These are phyloP conservation scores for Lachnellula arida DNA, from an alignment of 2,329 filamentous ascomycete genomes.

Conservation along the genomic window DNA sequence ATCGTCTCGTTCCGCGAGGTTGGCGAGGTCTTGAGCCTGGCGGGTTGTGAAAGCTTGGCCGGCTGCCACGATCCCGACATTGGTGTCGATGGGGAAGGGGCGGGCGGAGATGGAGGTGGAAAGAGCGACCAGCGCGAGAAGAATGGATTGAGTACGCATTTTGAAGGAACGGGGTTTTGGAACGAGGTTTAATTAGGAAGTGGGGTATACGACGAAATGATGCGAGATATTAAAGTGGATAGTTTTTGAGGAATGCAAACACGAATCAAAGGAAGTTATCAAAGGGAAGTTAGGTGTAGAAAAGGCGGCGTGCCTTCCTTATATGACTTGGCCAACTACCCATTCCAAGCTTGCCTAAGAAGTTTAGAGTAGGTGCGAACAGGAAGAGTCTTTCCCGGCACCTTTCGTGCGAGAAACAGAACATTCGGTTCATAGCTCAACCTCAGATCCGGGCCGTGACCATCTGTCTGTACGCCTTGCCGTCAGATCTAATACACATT, in stretches of 20 bases:
- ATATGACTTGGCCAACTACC: neutral
- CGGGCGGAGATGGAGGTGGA: constrained; percentile 3
- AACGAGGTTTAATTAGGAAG: neutral
- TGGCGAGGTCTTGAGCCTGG: neutral
- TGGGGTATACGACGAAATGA: neutral
- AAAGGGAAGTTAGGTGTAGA: neutral
- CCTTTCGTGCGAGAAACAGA: neutral
- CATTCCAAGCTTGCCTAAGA: neutral
- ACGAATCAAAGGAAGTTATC: neutral
- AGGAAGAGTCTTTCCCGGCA: neutral
- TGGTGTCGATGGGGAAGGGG: constrained; percentile 8
- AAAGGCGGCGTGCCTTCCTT: neutral
- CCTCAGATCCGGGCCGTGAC: neutral
- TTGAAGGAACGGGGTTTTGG: neutral
- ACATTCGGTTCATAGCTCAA: neutral
- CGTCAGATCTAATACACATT: neutral
- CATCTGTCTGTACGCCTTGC: neutral
- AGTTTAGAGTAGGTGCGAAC: neutral
- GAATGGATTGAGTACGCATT: constrained; percentile 14
- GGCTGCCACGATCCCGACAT: constrained; percentile 5
- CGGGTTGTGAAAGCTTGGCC: constrained; percentile 1
- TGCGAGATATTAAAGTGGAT: neutral
- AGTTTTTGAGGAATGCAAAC: neutral
- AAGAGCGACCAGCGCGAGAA: constrained; percentile 18
- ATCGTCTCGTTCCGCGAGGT: neutral